Percentiles rank a stretch among this genome's conserved stretches.
Conservation (phyloP, 805 yeast species). For the Sporopachydermia lactativora region DNA sequence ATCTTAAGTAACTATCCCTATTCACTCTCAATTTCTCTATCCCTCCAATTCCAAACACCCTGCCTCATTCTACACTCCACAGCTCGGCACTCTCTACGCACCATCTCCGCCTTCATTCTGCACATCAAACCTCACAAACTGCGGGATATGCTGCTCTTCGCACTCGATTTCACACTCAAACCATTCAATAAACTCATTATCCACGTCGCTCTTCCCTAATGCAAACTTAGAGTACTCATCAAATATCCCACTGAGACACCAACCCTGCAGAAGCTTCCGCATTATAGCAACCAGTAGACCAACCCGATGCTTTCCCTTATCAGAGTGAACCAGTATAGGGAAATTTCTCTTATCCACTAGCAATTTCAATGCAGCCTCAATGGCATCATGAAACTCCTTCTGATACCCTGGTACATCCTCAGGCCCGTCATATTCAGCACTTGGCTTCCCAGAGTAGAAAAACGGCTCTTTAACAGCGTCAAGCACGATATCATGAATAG, state of each 20-base stretch:
- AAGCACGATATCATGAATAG: constrained; percentile 48
- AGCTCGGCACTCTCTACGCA: no score
- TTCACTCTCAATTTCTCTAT: no score
- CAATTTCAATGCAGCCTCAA: constrained; percentile 32
- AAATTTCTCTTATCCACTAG: constrained; percentile 54
- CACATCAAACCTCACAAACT: no score
- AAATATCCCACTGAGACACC: constrained; percentile 87
- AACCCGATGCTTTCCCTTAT: constrained; percentile 94
- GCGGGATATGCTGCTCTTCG: not conserved
- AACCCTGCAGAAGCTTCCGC: constrained; percentile 75
- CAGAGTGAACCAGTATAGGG: constrained; percentile 83
- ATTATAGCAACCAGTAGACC: constrained; percentile 89
- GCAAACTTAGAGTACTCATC: constrained; percentile 92
- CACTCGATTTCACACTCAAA: not conserved
- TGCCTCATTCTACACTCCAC: no score
- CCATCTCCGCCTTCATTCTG: no score
- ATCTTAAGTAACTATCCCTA: no score
- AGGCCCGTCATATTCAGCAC: no score
- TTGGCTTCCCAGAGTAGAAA: constrained; percentile 6
- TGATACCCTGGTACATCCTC: not conserved
- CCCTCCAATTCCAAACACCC: no score
- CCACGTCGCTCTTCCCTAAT: constrained; percentile 86
- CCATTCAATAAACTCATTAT: constrained; percentile 17
- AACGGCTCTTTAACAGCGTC: constrained; percentile 67
- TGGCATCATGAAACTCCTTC: not conserved